These are phyloP conservation scores for Mycena sp. DNA, from an alignment of 1,284 basidiomycete genomes.

Conservation along the genomic window DNA sequence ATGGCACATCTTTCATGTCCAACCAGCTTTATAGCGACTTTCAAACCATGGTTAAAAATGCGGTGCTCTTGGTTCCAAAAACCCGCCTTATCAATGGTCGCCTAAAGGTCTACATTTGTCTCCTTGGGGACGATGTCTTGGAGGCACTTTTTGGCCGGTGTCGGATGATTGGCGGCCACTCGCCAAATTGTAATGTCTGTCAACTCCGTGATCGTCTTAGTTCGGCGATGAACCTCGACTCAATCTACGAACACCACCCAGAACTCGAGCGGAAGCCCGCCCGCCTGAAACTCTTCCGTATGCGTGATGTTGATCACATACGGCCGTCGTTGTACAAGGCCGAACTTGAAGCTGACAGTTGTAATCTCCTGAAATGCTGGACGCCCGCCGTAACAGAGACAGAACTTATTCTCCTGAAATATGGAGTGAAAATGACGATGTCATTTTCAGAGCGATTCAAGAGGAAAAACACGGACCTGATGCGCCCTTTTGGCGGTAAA, in stretches of 20 bases:
- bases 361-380: background rate
- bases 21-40: constrained; percentile 19
- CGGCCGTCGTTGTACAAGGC: background rate
- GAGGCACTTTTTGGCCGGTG: constrained; percentile 19
- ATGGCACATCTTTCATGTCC: constrained; percentile 15
- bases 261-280: constrained; percentile 10
- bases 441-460: background rate
- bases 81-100: background rate
- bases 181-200: constrained; percentile 37
- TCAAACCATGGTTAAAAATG: constrained; percentile 21
- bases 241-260: constrained; percentile 25
- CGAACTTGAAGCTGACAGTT: background rate
- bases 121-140: constrained; percentile 19
- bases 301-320: background rate
- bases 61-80: constrained; percentile 10
- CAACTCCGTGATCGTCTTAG: constrained; percentile 42
- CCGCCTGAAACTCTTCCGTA: constrained; percentile 4
- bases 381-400: background rate
- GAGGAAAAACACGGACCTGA: background rate
- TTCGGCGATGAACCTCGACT: constrained; percentile 42
- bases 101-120: constrained; percentile 1
- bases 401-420: background rate
- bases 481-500: constrained; percentile 7
- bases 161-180: constrained; percentile 20
- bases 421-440: background rate